A percentile compares a stretch with the other conserved stretches of the same genome.
These are phyloP conservation scores for Acmispon strigosus DNA, from an alignment of 306 rosid genomes.

Conservation along the genomic window DNA sequence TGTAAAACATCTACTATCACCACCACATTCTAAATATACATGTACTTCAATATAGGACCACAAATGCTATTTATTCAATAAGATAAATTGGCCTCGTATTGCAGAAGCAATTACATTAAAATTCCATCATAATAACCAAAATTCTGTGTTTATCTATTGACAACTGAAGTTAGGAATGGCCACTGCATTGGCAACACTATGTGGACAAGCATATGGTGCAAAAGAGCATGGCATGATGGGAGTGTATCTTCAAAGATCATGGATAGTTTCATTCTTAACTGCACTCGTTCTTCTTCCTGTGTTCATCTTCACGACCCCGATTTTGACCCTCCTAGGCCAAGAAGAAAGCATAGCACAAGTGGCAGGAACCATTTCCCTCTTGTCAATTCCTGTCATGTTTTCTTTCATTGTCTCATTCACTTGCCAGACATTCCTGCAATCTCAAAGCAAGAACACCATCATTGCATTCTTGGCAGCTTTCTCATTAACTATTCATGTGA, in stretches of 20 bases:
- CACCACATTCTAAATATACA: no score
- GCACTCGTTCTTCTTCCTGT: conserved; percentile 28
- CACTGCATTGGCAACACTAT: conserved; percentile 41
- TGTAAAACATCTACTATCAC: no score
- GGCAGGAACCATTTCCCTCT: conserved; percentile 30
- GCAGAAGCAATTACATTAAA: no score
- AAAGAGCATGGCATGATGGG: conserved; percentile 42
- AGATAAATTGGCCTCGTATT: no score
- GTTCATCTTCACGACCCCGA: conserved; percentile 36
- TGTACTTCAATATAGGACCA: no score
- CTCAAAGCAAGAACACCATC: conserved; percentile 43
- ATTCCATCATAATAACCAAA: not conserved
- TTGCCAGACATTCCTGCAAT: conserved; percentile 35
- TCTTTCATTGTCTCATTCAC: conserved; percentile 29
- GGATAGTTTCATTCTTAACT: conserved; percentile 23
- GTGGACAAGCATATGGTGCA: conserved; percentile 62
- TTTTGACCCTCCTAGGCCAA: conserved; percentile 26
- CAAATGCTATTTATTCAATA: no score
- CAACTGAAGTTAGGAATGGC: conserved; percentile 36
- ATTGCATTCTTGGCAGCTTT: conserved; percentile 36
- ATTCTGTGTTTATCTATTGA: not conserved
- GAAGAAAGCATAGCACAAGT: conserved; percentile 12
- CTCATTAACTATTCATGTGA: conserved; percentile 11
- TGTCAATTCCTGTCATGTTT: conserved; percentile 22
- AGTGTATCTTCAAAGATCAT: conserved; percentile 48